Percentiles rank a stretch among this genome's conserved stretches.
Conservation (phyloP, 495 filamentous ascomycete species). For the Trichoderma reesei region DNA sequence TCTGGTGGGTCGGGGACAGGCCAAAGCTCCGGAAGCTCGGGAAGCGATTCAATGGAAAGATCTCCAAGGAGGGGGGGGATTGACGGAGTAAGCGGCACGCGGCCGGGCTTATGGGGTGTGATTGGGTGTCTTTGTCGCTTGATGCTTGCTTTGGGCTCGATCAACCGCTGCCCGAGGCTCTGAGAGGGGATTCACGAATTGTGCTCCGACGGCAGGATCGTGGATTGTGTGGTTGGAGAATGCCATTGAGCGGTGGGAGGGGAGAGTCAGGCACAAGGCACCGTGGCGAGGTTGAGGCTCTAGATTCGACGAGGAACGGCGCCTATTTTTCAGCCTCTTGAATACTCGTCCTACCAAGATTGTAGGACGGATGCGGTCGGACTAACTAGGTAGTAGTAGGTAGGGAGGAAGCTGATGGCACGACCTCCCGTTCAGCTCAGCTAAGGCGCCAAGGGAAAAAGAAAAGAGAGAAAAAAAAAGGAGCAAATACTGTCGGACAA, state of each 20-base stretch:
- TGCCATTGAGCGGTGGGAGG: neutral
- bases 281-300: neutral
- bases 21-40: conserved; percentile 2
- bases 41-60: neutral
- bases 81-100: conserved; percentile 3
- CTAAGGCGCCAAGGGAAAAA: no score
- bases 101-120: neutral
- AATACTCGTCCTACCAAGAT: no score
- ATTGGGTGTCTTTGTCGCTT: neutral
- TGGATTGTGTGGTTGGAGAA: neutral
- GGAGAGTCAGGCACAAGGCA: neutral
- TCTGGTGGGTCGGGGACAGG: neutral
- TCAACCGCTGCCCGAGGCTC: neutral
- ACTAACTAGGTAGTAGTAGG: no score
- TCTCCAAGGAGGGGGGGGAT: neutral
- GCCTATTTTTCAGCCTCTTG: no score
- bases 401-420: no score
- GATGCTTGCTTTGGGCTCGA: neutral
- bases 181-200: neutral
- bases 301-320: neutral
- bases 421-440: no score
- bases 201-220: neutral
- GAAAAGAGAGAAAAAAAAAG: neutral
- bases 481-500: neutral
- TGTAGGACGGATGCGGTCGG: no score